Percentiles rank a stretch among this genome's conserved stretches.
These are phyloP conservation scores for Solanum etuberosum DNA, from an alignment of 257 asterid genomes.

Conservation along the genomic window DNA sequence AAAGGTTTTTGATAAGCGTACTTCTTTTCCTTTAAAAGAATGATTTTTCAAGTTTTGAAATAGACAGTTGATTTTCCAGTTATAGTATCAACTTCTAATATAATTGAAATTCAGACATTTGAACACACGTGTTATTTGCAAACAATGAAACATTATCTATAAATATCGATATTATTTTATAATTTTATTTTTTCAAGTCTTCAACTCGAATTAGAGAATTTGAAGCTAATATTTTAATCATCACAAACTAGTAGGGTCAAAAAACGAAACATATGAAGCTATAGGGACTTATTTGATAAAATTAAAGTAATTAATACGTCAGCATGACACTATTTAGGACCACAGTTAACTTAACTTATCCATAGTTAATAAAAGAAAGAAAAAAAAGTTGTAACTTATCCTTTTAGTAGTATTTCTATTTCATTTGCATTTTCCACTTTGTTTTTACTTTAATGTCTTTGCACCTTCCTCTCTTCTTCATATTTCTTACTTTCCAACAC, in stretches of 20 bases:
- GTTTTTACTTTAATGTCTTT: neutral
- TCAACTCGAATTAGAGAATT: neutral
- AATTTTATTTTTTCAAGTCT: neutral
- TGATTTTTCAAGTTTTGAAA: neutral
- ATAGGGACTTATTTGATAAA: neutral
- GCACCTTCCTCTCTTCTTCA: neutral
- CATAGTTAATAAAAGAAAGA: neutral
- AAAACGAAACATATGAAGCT: neutral
- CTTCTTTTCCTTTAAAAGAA: neutral
- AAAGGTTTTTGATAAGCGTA: neutral
- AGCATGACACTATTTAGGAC: neutral
- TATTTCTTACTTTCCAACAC: neutral
- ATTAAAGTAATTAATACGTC: neutral
- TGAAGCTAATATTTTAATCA: neutral
- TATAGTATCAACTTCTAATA: neutral
- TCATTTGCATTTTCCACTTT: neutral
- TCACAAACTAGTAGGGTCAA: neutral
- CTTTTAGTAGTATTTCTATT: neutral
- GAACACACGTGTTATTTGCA: neutral
- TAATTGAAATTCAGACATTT: neutral
- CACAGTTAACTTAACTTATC: neutral
- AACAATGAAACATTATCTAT: neutral
- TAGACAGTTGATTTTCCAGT: neutral
- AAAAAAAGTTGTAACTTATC: neutral
- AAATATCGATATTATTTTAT: neutral